Evolutionary conservation across 441 rosid species (phyloP), one percentile per base, ranked within the genome.

Genomic region (Croton laevigatus): DNA sequence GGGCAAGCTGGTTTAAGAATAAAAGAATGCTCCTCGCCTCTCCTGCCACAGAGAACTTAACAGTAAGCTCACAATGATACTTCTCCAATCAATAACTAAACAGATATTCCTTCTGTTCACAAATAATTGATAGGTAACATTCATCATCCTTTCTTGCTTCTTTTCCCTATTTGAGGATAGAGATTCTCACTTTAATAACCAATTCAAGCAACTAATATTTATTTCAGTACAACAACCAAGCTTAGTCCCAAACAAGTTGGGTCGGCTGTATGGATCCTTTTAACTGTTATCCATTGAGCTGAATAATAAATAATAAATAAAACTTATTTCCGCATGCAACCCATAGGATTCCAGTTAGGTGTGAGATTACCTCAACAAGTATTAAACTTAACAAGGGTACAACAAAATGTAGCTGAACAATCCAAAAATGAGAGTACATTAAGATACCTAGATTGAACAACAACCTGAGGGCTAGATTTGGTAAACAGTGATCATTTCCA

Each of bases 11-110:
- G 97, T 79, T 90, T 96, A 76, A 93, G 86, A 49, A 96, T 88
- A 79, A 96, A 96, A 46, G 99, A 93, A 79, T 96, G 98, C 77
- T 91, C 98, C 79, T 96, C 99, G 75, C 97, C 97, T 80, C 84
- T 91, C 99, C 99, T 96, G 87, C 77, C 77, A 85, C 14, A 46
- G 42, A 32, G 74, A 68, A 72, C 70, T 46, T 8, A 38, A 49
- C 34, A 46, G 68, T 71, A 44, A 79, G 79, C 59, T 58, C 69
- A 62, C 8, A 32, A 11, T n/a, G 27, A 66, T 44, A 51, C 5
- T 59, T 19, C 20, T 53, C 44, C 44, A 5, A 0, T n/a, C 37
- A 58, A 65, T 48, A 44, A 23, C n/a, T 23, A 23, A 5, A 55
- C 34, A 19, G 19, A 32, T 51, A 46, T n/a, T 55, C 52, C 8